A percentile compares a stretch with the other conserved stretches of the same genome.
Conservation (phyloP, 2,329 filamentous ascomycete genomes). For the Microthyrium microscopicum region DNA sequence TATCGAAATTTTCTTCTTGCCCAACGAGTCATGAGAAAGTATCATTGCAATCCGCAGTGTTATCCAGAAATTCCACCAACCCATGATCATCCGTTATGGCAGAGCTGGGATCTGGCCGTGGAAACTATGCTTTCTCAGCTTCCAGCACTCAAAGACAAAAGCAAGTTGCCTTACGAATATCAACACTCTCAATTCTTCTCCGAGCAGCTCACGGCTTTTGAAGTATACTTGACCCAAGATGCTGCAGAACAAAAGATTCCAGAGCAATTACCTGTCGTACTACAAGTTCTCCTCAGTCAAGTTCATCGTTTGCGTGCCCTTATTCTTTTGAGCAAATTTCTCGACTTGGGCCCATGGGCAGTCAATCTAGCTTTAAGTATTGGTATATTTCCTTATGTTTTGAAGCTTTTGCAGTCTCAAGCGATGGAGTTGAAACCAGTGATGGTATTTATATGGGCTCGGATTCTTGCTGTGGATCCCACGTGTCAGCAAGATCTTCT, state of each 20-base stretch:
- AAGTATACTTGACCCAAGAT: slow-evolving; percentile 77
- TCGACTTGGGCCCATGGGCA: slow-evolving; percentile 93
- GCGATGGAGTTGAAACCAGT: slow-evolving; percentile 90
- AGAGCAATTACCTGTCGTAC: slow-evolving; percentile 86
- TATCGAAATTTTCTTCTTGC: slow-evolving; percentile 93
- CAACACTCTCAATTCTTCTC: slow-evolving; percentile 92
- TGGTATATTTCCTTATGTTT: slow-evolving; percentile 96
- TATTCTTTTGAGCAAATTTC: slow-evolving; percentile 79
- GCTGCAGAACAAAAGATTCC: slow-evolving; percentile 75
- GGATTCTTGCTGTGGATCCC: slow-evolving; percentile 86
- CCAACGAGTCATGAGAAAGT: slow-evolving; percentile 89
- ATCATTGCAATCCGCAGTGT: slow-evolving; percentile 88
- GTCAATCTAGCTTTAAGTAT: slow-evolving; percentile 97
- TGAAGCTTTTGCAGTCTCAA: slow-evolving; percentile 89
- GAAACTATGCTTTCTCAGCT: slow-evolving; percentile 88
- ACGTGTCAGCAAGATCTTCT: slow-evolving; percentile 85
- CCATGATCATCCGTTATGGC: slow-evolving; percentile 87
- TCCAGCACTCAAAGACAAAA: slow-evolving; percentile 62
- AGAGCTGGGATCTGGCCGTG: slow-evolving; percentile 92
- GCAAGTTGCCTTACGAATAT: slow-evolving; percentile 69
- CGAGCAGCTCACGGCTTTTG: slow-evolving; percentile 91
- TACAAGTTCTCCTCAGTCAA: slow-evolving; percentile 90
- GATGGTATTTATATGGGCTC: slow-evolving; percentile 99
- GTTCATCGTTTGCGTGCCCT: slow-evolving; percentile 82
- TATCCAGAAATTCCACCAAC: slow-evolving; percentile 87